Evolutionary conservation across 495 filamentous ascomycete genomes (phyloP).

Genomic region (Penicillium parvum): DNA sequence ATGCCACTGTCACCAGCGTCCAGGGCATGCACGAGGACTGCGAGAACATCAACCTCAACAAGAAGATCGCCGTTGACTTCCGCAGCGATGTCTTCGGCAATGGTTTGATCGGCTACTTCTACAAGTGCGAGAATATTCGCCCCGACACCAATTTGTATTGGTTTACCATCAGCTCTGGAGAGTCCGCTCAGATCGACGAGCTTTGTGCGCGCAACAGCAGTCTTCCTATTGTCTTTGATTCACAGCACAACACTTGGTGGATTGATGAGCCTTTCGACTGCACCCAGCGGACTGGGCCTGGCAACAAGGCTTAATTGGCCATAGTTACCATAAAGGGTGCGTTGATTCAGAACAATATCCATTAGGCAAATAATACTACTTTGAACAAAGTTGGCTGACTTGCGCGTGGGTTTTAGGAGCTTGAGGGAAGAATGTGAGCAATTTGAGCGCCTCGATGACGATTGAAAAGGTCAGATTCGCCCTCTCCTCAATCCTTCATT

Average conservation of each 20-base stretch:
- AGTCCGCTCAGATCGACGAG: slow-evolving; percentile 17
- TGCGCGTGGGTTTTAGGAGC: too few relatives aligned
- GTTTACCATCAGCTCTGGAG: slow-evolving; percentile 25
- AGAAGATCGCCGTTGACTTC: slow-evolving; percentile 24
- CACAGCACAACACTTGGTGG: slow-evolving; percentile 25
- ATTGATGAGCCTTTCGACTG: slow-evolving; percentile 28
- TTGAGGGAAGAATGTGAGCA: too few relatives aligned
- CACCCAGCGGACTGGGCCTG: slow-evolving; percentile 19
- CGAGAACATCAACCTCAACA: slow-evolving; percentile 29
- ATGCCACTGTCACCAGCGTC: slow-evolving; percentile 8
- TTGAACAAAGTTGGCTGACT: too few relatives aligned
- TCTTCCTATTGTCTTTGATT: slow-evolving; percentile 23
- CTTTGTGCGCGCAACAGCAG: slow-evolving; percentile 18
- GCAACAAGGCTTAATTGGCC: background rate
- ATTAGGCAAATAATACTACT: too few relatives aligned
- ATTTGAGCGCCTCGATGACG: too few relatives aligned
- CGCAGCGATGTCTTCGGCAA: slow-evolving; percentile 23
- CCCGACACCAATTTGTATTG: slow-evolving; percentile 25
- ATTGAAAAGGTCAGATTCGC: too few relatives aligned
- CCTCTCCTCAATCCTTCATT: too few relatives aligned
- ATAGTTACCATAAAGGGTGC: too few relatives aligned
- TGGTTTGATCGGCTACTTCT: slow-evolving; percentile 23
- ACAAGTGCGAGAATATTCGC: slow-evolving; percentile 25
- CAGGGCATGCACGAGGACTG: slow-evolving; percentile 23
- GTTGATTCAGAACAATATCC: too few relatives aligned